A percentile compares a stretch with the other conserved stretches of the same genome.
Conservation (phyloP, 768 basidiomycete species). For the Psilocybe tampanensis region DNA sequence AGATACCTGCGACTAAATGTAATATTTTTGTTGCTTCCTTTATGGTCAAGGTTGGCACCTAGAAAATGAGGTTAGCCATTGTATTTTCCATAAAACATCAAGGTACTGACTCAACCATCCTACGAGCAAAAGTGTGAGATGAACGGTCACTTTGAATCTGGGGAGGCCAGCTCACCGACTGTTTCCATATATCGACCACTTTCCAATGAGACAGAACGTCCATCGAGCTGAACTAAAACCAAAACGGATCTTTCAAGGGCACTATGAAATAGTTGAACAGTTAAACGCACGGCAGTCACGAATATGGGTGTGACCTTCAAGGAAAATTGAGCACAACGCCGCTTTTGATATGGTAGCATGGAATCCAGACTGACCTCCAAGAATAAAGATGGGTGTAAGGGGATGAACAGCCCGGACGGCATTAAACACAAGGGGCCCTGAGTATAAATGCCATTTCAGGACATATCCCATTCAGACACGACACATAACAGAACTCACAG, state of each 20-base stretch:
- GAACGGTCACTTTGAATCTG: neutral
- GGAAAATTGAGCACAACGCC: neutral
- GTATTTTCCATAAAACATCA: too few species aligned
- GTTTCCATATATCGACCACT: slow-evolving; percentile 95
- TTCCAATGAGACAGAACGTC: slow-evolving; percentile 76
- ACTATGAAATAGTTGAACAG: neutral
- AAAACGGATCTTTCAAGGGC: neutral
- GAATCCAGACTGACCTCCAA: slow-evolving; percentile 55
- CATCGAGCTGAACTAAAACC: slow-evolving; percentile 60
- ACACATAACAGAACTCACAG: slow-evolving; percentile 41
- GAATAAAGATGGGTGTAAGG: slow-evolving; percentile 75
- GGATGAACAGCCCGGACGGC: slow-evolving; percentile 76
- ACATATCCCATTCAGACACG: slow-evolving; percentile 6
- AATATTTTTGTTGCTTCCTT: slow-evolving; percentile 46
- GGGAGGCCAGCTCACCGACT: slow-evolving; percentile 51
- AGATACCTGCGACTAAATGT: slow-evolving; percentile 74
- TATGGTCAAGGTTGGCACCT: slow-evolving; percentile 52
- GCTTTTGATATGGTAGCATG: neutral
- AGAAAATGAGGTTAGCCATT: neutral
- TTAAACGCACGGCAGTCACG: slow-evolving; percentile 68
- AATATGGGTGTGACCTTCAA: slow-evolving; percentile 69
- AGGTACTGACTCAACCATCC: slow-evolving; percentile 64
- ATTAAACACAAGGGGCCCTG: slow-evolving; percentile 73
- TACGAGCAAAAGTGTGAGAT: slow-evolving; percentile 18
- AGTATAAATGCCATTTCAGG: neutral